Evolutionary conservation across 2,329 filamentous ascomycete species (phyloP).

Genomic region (Fusarium sulawesiense): DNA sequence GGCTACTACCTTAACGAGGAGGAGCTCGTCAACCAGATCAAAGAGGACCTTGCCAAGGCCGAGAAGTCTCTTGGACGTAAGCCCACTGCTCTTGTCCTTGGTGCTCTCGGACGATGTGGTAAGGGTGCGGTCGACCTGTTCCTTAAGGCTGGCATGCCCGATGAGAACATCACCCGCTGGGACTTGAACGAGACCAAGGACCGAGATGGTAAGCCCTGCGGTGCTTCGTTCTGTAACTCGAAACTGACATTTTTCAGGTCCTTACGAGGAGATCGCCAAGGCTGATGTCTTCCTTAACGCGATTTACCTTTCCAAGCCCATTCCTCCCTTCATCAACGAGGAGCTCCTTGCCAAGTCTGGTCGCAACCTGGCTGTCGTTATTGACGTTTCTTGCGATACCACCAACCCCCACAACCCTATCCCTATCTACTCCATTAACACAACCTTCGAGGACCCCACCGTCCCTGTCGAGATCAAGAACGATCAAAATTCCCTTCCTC

Average conservation of each 20-base stretch:
- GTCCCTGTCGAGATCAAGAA: conserved; percentile 74
- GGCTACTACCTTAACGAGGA: conserved; percentile 77
- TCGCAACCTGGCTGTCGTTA: conserved; percentile 82
- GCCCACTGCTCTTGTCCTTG: conserved; percentile 85
- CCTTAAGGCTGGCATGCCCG: conserved; percentile 70
- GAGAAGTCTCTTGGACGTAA: conserved; percentile 75
- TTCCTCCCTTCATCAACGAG: conserved; percentile 82
- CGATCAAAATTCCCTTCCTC: conserved; percentile 61
- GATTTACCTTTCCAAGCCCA: conserved; percentile 77
- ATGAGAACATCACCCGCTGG: conserved; percentile 63
- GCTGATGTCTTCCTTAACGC: conserved; percentile 82
- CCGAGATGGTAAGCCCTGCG: conserved; percentile 61
- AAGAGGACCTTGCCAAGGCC: conserved; percentile 68
- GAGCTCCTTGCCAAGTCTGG: conserved; percentile 71
- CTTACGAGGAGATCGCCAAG: conserved; percentile 82
- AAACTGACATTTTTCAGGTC: conserved; percentile 48
- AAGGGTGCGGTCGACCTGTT: conserved; percentile 85
- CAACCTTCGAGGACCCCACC: conserved; percentile 89
- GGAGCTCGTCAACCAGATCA: conserved; percentile 59
- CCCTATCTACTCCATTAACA: conserved; percentile 86
- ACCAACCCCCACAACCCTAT: conserved; percentile 77
- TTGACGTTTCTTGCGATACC: conserved; percentile 81
- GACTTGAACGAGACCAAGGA: conserved; percentile 82
- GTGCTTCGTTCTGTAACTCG: too few species aligned
- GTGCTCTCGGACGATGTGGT: conserved; percentile 85